Conservation (phyloP, 495 filamentous ascomycete genomes). For the Trichoderma virens region DNA sequence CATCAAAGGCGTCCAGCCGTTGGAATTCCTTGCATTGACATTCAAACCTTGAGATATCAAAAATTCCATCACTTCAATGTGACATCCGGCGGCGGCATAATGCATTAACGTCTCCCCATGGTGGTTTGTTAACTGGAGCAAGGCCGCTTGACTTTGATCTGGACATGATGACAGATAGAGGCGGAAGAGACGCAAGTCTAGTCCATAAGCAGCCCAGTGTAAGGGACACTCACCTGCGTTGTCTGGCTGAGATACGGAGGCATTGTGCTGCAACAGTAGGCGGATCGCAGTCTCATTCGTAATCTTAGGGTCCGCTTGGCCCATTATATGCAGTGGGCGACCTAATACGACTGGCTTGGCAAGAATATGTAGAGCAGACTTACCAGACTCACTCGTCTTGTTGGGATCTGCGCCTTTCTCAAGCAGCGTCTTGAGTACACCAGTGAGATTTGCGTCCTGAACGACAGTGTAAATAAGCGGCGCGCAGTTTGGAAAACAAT, state of each 20-base stretch:
- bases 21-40: slow-evolving; percentile 14
- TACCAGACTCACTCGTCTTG: neutral
- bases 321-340: neutral
- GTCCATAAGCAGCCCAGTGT: neutral
- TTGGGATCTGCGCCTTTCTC: slow-evolving; percentile 4
- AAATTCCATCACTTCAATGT: slow-evolving; percentile 15
- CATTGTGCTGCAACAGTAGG: neutral
- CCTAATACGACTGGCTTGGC: neutral
- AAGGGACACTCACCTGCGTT: neutral
- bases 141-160: neutral
- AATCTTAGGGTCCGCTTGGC: neutral
- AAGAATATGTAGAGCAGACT: neutral
- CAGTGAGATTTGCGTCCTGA: neutral
- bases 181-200: neutral
- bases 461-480: neutral
- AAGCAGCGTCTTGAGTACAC: neutral
- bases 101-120: slow-evolving; percentile 17
- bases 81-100: slow-evolving; percentile 17
- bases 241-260: neutral
- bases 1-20: slow-evolving; percentile 21
- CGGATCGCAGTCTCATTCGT: neutral
- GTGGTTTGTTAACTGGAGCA: slow-evolving; percentile 2
- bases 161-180: neutral
- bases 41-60: slow-evolving; percentile 15
- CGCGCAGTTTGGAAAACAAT: neutral